Base-by-base conservation (phyloP, 2,329 filamentous ascomycete species). In the Mycogone perniciosa region DNA sequence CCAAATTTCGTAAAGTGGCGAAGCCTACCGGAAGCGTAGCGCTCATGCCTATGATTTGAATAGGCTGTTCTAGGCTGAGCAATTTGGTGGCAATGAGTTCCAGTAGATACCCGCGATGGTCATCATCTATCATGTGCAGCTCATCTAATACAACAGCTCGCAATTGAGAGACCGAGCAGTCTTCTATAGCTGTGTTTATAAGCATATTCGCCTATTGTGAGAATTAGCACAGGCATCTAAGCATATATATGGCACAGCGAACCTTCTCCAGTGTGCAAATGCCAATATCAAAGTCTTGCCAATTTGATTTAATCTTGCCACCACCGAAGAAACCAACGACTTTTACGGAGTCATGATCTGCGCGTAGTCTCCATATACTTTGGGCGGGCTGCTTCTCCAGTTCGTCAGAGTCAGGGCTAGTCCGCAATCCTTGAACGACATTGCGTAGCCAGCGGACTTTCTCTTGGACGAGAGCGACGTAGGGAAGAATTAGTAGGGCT, bases 61-160 rank as follows among this genome's bases (percentile, higher is more conserved):
- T 74, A 27, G 75, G 68, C 52, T 87, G 80, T 29, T 80, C 82
- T 26, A 90, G 67, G 51, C 82, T 78, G n/a, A 89, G 68, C 31
- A 90, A 62, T 61, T 90, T 90, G 4, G 85, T 86, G 5, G 84
- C 81, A 67, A 89, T 80, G 5, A 90, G 71, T 62, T 91, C 87
- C 49, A 90, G 71, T 1, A 90, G 73, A 62, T 90, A 90, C 4
- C 87, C 87, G 9, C 87, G 80, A 57, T 84, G 79, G 55, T 85
- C 84, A 62, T 90, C 87, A 58, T 89, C 84, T 41, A 90, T 75
- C 85, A 91, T 89, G 63, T 91, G 87, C n/a, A 90, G 70, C 62
- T 91, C 87, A 59, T 91, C 87, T 33, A 90, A 71, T 10, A 90
- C 84, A 13, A 89, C 79, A 8, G 83, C 72, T 43, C 78, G 80